These are phyloP conservation scores for Fusarium succisae DNA, from an alignment of 2,329 filamentous ascomycete species.

Conservation along the genomic window DNA sequence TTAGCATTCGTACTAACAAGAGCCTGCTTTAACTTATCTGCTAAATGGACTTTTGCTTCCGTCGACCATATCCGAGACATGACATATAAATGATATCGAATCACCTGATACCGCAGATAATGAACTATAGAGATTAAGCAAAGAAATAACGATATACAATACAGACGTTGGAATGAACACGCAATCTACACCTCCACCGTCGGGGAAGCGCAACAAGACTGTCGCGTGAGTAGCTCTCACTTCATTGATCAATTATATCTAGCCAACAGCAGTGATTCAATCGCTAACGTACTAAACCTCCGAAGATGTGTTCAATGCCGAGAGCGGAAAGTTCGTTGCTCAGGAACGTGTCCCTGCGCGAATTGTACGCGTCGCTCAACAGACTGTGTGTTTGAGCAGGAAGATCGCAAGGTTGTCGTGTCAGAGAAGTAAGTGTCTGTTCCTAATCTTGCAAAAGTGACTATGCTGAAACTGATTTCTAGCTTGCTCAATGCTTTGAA, in stretches of 20 bases:
- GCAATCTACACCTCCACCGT: background rate
- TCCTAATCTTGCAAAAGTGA: fast-evolving
- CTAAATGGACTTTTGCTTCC: background rate
- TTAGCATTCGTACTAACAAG: background rate
- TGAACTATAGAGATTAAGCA: fast-evolving
- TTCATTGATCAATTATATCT: fast-evolving
- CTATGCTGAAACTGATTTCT: background rate
- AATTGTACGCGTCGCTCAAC: background rate
- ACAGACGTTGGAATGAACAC: background rate
- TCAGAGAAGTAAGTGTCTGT: background rate
- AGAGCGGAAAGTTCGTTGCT: background rate
- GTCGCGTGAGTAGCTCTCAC: background rate
- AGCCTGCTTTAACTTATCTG: background rate
- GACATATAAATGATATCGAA: background rate
- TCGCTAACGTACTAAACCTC: fast-evolving
- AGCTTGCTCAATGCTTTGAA: background rate
- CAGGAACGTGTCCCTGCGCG: background rate
- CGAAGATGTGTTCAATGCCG: background rate
- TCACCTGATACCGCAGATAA: fast-evolving
- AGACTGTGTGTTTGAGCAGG: background rate
- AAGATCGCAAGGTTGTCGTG: background rate
- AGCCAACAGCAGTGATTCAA: fast-evolving
- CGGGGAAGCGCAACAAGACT: background rate
- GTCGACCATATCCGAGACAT: background rate
- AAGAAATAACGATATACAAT: background rate